Percentiles rank a stretch among this genome's conserved stretches.
Evolutionary conservation across 2,329 filamentous ascomycete species (phyloP).

Genomic region (Hypoxylon sp.): DNA sequence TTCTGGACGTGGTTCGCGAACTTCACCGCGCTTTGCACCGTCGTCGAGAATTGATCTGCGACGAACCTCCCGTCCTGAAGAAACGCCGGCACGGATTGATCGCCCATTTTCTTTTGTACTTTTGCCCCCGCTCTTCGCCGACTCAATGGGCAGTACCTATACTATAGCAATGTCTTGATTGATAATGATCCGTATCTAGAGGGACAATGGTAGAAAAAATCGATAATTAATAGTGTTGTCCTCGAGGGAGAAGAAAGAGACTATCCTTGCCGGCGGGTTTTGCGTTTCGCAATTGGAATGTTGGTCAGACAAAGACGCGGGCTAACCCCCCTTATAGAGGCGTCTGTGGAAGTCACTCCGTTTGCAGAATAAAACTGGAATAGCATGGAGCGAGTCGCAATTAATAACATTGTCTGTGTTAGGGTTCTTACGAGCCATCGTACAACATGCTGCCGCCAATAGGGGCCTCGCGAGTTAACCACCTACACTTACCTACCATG

Average conservation of each 20-base stretch:
- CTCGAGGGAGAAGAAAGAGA: not conserved
- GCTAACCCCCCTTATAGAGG: not conserved
- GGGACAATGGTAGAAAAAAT: not conserved
- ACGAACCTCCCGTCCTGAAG: not conserved
- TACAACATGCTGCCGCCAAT: too few species aligned
- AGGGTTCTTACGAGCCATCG: too few species aligned
- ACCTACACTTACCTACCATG: too few species aligned
- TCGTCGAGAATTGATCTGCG: slow-evolving; percentile 2
- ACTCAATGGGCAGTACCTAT: not conserved
- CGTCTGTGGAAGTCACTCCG: slow-evolving; percentile 1
- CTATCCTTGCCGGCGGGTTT: slow-evolving; percentile 1
- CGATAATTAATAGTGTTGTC: not conserved
- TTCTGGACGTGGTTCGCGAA: slow-evolving; percentile 15
- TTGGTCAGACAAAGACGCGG: slow-evolving; percentile 18
- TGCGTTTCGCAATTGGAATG: slow-evolving; percentile 11
- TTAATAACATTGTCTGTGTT: too few species aligned
- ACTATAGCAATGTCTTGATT: not conserved
- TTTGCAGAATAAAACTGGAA: slow-evolving; percentile 21
- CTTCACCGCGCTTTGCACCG: not conserved
- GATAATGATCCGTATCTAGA: not conserved
- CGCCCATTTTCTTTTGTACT: too few species aligned
- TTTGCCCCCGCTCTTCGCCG: too few species aligned
- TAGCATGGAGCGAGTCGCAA: too few species aligned
- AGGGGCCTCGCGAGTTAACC: too few species aligned
- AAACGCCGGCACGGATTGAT: not conserved